phyloP scores from a whole-genome alignment of 2,329 filamentous ascomycete species.

The Epichloe amarillans region DNA sequence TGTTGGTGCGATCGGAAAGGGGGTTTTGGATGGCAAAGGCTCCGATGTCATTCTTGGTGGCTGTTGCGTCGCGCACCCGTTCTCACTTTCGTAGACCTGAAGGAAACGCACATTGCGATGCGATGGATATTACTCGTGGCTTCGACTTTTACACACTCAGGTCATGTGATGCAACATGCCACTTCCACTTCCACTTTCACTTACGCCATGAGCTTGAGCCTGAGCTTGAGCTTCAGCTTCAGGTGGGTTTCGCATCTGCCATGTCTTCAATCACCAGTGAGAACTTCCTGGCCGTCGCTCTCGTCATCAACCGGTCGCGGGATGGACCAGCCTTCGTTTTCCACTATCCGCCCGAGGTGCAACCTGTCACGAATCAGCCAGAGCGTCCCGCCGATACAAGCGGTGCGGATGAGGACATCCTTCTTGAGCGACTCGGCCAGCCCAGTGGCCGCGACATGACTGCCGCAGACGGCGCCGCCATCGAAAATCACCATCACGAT shows the following conservation, averaged over 20 bases:
- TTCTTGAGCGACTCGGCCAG: constrained; percentile 33
- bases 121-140: too few relatives aligned
- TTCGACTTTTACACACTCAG: not conserved
- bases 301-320: constrained; percentile 61
- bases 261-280: constrained; percentile 40
- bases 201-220: not conserved
- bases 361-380: constrained; percentile 22
- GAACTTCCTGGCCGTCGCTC: constrained; percentile 55
- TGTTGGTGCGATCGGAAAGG: too few relatives aligned
- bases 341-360: constrained; percentile 62
- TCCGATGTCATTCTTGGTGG: not conserved
- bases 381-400: constrained; percentile 15
- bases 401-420: constrained; percentile 32
- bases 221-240: not conserved
- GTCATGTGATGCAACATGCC: not conserved
- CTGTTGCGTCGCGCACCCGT: not conserved
- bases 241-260: not conserved
- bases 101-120: not conserved
- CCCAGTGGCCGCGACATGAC: constrained; percentile 19
- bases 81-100: not conserved
- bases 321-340: constrained; percentile 75
- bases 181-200: not conserved
- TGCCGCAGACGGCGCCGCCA: constrained; percentile 23
- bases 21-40: not conserved
- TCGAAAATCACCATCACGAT: constrained; percentile 37